Evolutionary conservation across 192 early-diverging fungal species (phyloP).

Genomic region (Entomortierella beljakovae): DNA sequence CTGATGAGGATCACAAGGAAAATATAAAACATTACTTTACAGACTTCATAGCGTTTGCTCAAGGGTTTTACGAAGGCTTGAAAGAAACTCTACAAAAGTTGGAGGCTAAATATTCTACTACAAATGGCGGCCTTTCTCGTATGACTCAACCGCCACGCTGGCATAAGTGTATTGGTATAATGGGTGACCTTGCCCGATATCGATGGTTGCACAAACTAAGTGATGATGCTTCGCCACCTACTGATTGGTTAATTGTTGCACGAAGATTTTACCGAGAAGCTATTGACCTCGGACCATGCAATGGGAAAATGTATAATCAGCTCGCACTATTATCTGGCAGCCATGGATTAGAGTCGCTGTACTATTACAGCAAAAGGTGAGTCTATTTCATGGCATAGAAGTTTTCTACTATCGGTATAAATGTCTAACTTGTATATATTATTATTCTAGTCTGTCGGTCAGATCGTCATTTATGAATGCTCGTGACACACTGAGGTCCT

Average conservation of each 20-base stretch:
- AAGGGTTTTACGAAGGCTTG: conserved; percentile 58
- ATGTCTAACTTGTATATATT: background rate
- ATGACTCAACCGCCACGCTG: conserved; percentile 51
- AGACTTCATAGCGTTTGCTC: conserved; percentile 58
- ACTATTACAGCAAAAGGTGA: conserved; percentile 58
- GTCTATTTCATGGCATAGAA: background rate
- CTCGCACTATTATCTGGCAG: conserved; percentile 56
- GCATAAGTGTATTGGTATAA: conserved; percentile 59
- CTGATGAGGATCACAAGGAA: conserved; percentile 22
- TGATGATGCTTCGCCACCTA: conserved; percentile 3
- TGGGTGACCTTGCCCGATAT: conserved; percentile 66
- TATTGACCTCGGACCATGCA: conserved; percentile 53
- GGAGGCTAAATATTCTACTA: conserved; percentile 30
- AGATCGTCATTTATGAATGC: conserved; percentile 62
- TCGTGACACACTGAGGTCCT: conserved; percentile 60
- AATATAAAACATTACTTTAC: conserved; percentile 51
- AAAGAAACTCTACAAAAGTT: conserved; percentile 45
- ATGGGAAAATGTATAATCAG: conserved; percentile 66
- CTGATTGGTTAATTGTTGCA: conserved; percentile 42
- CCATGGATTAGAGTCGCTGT: conserved; percentile 35
- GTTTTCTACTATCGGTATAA: too few species aligned
- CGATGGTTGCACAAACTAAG: conserved; percentile 58
- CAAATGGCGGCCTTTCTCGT: conserved; percentile 11
- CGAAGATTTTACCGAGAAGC: conserved; percentile 47
- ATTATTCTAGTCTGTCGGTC: conserved; percentile 58